Conservation (phyloP, 2,329 filamentous ascomycete species). For the Verticillium klebahnii region DNA sequence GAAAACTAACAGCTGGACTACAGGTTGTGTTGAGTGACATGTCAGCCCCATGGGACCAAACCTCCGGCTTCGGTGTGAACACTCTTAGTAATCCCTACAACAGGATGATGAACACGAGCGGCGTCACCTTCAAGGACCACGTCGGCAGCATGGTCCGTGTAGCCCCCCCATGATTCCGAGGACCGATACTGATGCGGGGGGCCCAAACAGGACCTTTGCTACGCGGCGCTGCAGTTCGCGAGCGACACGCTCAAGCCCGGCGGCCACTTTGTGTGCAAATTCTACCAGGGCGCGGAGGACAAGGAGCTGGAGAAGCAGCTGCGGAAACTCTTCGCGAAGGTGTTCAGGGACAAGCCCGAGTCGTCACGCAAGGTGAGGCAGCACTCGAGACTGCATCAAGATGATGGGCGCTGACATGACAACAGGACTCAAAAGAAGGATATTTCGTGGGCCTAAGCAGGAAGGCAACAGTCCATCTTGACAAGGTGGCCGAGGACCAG, state of each 20-base stretch:
- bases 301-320: conserved; percentile 71
- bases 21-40: conserved; percentile 95
- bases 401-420: conserved; percentile 1
- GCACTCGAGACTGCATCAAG: conserved; percentile 22
- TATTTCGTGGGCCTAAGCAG: conserved; percentile 79
- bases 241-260: conserved; percentile 77
- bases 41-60: conserved; percentile 93
- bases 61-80: conserved; percentile 72
- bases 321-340: conserved; percentile 71
- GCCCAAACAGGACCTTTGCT: conserved; percentile 73
- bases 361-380: conserved; percentile 71
- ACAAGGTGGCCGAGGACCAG: background rate
- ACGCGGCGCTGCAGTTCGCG: conserved; percentile 78
- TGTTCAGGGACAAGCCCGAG: conserved; percentile 85
- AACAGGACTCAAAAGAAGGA: conserved; percentile 74
- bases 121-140: conserved; percentile 81
- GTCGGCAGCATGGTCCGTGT: conserved; percentile 82
- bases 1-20: background rate
- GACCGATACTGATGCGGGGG: background rate
- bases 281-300: conserved; percentile 88
- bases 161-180: background rate
- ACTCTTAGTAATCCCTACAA: conserved; percentile 91
- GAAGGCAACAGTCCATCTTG: conserved; percentile 39
- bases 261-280: conserved; percentile 95
- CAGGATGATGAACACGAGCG: conserved; percentile 99